Evolutionary conservation across 2,329 filamentous ascomycete genomes (phyloP).

Genomic region (Pseudocercospora fuligena): DNA sequence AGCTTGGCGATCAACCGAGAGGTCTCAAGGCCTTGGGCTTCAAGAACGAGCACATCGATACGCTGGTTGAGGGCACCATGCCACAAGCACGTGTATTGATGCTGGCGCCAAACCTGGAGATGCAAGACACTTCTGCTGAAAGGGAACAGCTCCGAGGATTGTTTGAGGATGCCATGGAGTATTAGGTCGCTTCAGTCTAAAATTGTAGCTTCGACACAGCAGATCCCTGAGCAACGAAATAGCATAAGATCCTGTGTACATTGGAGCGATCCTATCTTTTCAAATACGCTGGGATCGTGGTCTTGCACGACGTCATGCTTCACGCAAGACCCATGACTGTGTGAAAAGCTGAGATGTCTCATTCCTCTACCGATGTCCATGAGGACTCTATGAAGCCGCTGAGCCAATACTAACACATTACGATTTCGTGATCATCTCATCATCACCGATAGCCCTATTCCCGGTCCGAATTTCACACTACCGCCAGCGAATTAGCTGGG

Average conservation of each 20-base stretch:
- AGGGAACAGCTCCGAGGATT: slow-evolving; percentile 54
- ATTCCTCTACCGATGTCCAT: background rate
- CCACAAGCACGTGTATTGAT: slow-evolving; percentile 89
- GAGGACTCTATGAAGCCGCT: background rate
- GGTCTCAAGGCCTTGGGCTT: slow-evolving; percentile 88
- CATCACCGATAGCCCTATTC: background rate
- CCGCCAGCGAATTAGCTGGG: background rate
- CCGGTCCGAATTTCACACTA: background rate
- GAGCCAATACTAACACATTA: background rate
- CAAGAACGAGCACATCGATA: slow-evolving; percentile 72
- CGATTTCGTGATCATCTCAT: background rate
- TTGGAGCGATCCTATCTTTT: background rate
- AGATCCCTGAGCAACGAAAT: background rate
- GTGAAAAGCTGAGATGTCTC: background rate
- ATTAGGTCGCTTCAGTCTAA: slow-evolving; percentile 30
- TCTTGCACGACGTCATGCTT: background rate
- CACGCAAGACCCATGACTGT: background rate
- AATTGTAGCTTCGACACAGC: background rate
- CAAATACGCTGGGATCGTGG: background rate
- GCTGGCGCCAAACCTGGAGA: slow-evolving; percentile 78
- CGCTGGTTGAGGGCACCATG: slow-evolving; percentile 89
- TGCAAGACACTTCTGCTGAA: slow-evolving; percentile 51
- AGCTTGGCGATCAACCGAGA: slow-evolving; percentile 85
- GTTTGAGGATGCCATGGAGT: slow-evolving; percentile 55
- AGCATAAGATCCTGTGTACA: background rate